These are phyloP conservation scores for Actinidia polygama DNA, from an alignment of 179 eudicot genomes.

Conservation along the genomic window DNA sequence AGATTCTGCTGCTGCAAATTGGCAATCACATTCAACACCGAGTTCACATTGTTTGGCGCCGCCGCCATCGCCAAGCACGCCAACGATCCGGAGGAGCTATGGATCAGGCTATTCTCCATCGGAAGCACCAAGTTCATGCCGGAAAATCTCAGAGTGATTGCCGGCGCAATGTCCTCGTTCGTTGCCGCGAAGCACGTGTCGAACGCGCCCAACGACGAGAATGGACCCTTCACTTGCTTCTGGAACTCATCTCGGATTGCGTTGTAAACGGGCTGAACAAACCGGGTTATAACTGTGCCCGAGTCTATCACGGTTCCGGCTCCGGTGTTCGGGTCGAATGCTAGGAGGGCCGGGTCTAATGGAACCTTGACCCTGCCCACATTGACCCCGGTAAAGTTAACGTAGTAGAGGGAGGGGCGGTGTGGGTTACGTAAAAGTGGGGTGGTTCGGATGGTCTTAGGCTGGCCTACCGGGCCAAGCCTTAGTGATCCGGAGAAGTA, in stretches of 20 bases:
- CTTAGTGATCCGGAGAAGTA: slow-evolving; percentile 91
- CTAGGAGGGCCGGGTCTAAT: slow-evolving; percentile 51
- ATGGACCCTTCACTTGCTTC: slow-evolving; percentile 68
- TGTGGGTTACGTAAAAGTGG: slow-evolving; percentile 75
- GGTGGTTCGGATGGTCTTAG: slow-evolving; percentile 62
- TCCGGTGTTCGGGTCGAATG: slow-evolving; percentile 69
- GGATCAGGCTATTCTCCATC: slow-evolving; percentile 80
- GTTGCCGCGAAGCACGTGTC: slow-evolving; percentile 80
- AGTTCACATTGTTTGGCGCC: slow-evolving; percentile 59
- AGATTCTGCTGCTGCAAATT: slow-evolving; percentile 92
- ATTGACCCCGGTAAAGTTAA: slow-evolving; percentile 72
- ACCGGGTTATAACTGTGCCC: slow-evolving; percentile 83
- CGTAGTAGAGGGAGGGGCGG: slow-evolving; percentile 84
- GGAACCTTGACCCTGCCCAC: slow-evolving; percentile 74
- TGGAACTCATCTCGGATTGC: slow-evolving; percentile 68
- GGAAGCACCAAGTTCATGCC: slow-evolving; percentile 72
- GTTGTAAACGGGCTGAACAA: slow-evolving; percentile 56
- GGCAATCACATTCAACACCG: slow-evolving; percentile 77
- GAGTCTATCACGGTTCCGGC: slow-evolving; percentile 86
- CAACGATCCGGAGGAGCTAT: slow-evolving; percentile 63
- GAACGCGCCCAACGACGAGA: slow-evolving; percentile 66
- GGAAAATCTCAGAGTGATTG: slow-evolving; percentile 59
- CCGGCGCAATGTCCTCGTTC: slow-evolving; percentile 57
- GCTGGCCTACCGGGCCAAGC: slow-evolving; percentile 78
- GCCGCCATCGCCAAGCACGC: slow-evolving; percentile 91